Evolutionary conservation across 306 rosid genomes (phyloP).

Genomic region (Cucurbita argyrosperma): DNA sequence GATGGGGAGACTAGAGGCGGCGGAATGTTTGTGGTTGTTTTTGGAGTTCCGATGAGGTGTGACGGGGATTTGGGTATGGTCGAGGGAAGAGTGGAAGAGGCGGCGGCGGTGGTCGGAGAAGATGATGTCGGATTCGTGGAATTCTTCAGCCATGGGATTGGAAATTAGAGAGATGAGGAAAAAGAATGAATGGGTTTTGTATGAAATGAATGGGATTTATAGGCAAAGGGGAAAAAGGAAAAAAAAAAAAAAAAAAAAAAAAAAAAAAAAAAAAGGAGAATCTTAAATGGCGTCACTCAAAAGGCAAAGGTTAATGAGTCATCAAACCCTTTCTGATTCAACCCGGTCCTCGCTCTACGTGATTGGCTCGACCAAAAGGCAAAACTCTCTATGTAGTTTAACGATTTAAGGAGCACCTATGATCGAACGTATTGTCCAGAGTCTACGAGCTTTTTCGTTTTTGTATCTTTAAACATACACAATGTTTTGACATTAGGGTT

Average conservation of each 20-base stretch:
- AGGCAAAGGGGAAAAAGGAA: neutral
- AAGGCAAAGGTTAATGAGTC: neutral
- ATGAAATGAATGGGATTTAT: slow-evolving; percentile 9
- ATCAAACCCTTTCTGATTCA: too few species aligned
- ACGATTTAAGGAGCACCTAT: too few species aligned
- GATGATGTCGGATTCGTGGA: slow-evolving; percentile 58
- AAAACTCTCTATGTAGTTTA: too few species aligned
- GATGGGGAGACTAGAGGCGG: slow-evolving; percentile 37
- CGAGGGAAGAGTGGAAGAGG: neutral
- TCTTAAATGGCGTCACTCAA: slow-evolving; percentile 3
- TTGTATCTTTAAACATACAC: neutral
- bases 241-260: neutral
- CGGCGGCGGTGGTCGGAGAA: slow-evolving; percentile 29
- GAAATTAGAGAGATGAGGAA: slow-evolving; percentile 2
- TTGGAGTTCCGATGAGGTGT: neutral
- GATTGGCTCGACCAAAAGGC: too few species aligned
- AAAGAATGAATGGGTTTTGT: neutral
- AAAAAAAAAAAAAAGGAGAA: neutral
- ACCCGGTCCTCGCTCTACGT: too few species aligned
- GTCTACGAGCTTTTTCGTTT: too few species aligned
- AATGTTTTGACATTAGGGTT: neutral
- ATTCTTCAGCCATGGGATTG: slow-evolving; percentile 39
- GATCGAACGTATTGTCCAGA: too few species aligned
- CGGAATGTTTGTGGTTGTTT: neutral
- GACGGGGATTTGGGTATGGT: neutral